phyloP scores from a whole-genome alignment of 345 rosid species.

The Brassica rapa region DNA sequence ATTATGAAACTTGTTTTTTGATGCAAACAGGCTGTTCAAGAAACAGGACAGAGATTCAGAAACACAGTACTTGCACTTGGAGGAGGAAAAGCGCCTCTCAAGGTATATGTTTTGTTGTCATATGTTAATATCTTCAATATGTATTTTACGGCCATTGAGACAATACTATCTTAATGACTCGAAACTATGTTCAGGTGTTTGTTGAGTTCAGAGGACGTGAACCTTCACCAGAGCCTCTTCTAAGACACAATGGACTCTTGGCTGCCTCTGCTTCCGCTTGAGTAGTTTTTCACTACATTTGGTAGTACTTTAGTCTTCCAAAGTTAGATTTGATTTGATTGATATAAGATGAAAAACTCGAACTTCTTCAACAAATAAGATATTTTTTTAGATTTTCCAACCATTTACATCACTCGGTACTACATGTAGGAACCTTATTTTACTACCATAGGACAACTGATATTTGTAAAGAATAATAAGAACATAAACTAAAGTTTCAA shows the following conservation, averaged over 20 bases:
- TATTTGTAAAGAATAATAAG: too few relatives aligned
- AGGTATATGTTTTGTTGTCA: constrained; percentile 48
- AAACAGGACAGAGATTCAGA: constrained; percentile 78
- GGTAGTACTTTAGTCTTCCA: neutral
- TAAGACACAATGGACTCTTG: constrained; percentile 82
- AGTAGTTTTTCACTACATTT: neutral
- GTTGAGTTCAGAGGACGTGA: constrained; percentile 92
- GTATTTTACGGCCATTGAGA: neutral
- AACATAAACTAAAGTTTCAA: too few relatives aligned
- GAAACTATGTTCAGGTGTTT: constrained; percentile 58
- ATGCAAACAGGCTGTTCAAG: constrained; percentile 74
- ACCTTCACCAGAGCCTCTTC: constrained; percentile 90
- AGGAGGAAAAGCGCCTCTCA: constrained; percentile 87
- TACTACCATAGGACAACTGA: too few relatives aligned
- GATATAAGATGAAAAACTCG: neutral
- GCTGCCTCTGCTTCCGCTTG: constrained; percentile 45
- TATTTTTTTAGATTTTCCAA: neutral
- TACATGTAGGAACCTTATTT: too few relatives aligned
- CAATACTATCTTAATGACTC: neutral
- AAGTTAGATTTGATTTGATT: neutral
- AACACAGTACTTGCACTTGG: constrained; percentile 95
- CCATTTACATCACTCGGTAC: constrained; percentile 28
- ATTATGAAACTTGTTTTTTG: neutral
- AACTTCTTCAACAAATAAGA: constrained; percentile 23
- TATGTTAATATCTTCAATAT: neutral